Conservation (phyloP, 1,139 yeast species). For the Suhomyces choctaworum region DNA sequence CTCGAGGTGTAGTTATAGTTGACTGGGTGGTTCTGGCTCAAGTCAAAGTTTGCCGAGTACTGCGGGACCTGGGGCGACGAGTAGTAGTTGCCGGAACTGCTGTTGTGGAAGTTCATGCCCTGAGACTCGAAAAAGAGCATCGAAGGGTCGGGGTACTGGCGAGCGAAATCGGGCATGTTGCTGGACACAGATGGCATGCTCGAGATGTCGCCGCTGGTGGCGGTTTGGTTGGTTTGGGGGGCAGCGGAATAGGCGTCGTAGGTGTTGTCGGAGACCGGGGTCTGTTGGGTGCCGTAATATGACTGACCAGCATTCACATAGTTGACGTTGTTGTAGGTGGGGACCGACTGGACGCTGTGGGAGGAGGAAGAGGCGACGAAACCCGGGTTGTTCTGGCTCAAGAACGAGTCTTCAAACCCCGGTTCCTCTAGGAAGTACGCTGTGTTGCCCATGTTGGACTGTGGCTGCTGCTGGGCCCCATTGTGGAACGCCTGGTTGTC, state of each 20-base stretch:
- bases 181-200: conserved; percentile 2
- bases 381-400: conserved; percentile 1
- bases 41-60: conserved; percentile 4
- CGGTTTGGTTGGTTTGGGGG: conserved; percentile 2
- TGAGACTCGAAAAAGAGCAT: conserved; percentile 9
- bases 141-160: conserved; percentile 6
- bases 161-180: conserved; percentile 3
- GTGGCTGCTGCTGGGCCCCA: conserved; percentile 6
- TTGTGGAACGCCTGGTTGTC: conserved; percentile 4
- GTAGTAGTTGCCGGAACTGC: conserved; percentile 9
- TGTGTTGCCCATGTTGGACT: not conserved
- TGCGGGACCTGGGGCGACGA: conserved; percentile 7
- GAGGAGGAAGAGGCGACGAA: conserved; percentile 1
- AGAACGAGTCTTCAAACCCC: conserved; percentile 10
- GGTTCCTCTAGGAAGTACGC: conserved; percentile 12
- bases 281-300: conserved; percentile 11
- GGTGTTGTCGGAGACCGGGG: conserved; percentile 2
- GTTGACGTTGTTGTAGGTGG: conserved; percentile 1
- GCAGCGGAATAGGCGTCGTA: conserved; percentile 7
- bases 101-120: conserved; percentile 4
- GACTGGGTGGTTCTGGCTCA: conserved; percentile 6
- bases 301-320: conserved; percentile 21
- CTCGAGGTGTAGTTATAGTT: conserved; percentile 11
- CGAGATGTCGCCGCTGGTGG: not conserved
- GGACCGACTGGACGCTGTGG: not conserved